Base-by-base conservation (phyloP, 1,284 basidiomycete genomes). In the Cystobasidiaceae sp. region DNA sequence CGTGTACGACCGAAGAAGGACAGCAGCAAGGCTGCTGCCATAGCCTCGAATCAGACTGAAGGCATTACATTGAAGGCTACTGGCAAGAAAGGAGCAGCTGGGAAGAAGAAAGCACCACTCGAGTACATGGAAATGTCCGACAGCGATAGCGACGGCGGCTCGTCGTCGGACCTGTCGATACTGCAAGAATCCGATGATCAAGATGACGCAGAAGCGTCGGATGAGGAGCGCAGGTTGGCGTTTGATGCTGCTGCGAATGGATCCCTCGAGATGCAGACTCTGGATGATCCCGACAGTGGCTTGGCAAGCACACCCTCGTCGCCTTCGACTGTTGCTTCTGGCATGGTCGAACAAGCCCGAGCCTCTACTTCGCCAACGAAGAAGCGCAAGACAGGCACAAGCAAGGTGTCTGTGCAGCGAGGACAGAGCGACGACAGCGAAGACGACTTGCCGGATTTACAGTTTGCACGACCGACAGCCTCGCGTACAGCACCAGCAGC, bases 201-300 rank as follows among this genome's bases (percentile, higher is more conserved):
- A 9, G 57, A 59, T 33, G 60, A 30, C 9, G 13, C 17, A n/a
- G 60, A 62, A 25, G 37, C 60, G n/a, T 43, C 23, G 15, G 60
- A 62, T 37, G 39, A 27, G 27, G 60, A 62, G 21, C 49, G 48
- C 17, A 19, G 23, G 5, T n/a, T 34, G 15, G 60, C 60, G 7
- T 62, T 32, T 33, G 37, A 32, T 17, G 60, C 60, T 23, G 60
- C 60, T 2, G 60, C 60, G 13, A 50, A 62, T 23, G 60, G 60
- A 4, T 62, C 60, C 6, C 48, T 50, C 27, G 60, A 62, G 50
- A 62, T 62, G 60, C 23, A 46, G 41, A 27, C 17, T 7, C 28
- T 19, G 7, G n/a, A 43, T 7, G 50, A 52, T 25, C 11, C 41
- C 21, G 50, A 52, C 8, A 32, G 19, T 17, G 23, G 21, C 23